Percentiles rank a stretch among this genome's conserved stretches.
Evolutionary conservation across 495 filamentous ascomycete species (phyloP).

Genomic region (Aspergillus asperescens): DNA sequence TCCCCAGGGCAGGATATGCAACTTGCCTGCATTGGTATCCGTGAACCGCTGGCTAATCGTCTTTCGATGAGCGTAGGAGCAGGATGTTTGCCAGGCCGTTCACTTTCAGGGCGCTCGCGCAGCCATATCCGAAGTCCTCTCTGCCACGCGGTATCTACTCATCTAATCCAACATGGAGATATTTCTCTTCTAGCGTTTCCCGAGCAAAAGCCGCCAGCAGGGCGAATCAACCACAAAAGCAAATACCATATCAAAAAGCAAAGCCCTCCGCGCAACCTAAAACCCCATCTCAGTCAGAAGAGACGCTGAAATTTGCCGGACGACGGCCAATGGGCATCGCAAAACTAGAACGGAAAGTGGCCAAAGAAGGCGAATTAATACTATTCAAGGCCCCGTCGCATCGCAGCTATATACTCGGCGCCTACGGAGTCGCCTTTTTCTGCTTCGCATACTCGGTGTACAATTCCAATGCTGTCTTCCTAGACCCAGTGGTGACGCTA

Average conservation of each 20-base stretch:
- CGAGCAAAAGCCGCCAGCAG: slow-evolving; percentile 20
- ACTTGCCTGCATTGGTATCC: background rate
- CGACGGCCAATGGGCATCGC: slow-evolving; percentile 26
- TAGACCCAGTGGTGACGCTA: slow-evolving; percentile 28
- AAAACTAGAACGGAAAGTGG: slow-evolving; percentile 32
- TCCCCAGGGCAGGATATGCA: background rate
- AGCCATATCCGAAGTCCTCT: slow-evolving; percentile 22
- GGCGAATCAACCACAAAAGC: slow-evolving; percentile 16
- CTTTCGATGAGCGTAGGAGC: background rate
- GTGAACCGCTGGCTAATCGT: slow-evolving; percentile 8
- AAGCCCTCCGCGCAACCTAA: slow-evolving; percentile 16
- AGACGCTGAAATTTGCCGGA: slow-evolving; percentile 25
- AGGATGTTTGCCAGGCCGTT: slow-evolving; percentile 34
- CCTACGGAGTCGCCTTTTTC: slow-evolving; percentile 50
- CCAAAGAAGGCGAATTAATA: slow-evolving; percentile 35
- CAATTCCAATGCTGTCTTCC: slow-evolving; percentile 45
- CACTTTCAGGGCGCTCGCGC: slow-evolving; percentile 26
- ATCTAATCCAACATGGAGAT: slow-evolving; percentile 24
- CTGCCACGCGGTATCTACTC: slow-evolving; percentile 14
- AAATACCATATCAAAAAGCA: background rate
- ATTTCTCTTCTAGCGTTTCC: slow-evolving; percentile 31
- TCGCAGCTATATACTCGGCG: slow-evolving; percentile 50
- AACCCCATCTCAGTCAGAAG: slow-evolving; percentile 9
- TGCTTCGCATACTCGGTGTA: slow-evolving; percentile 54
- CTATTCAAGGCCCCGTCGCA: slow-evolving; percentile 62